phyloP scores from a whole-genome alignment of 2,329 filamentous ascomycete genomes.

The Arthrocladium fulminans region DNA sequence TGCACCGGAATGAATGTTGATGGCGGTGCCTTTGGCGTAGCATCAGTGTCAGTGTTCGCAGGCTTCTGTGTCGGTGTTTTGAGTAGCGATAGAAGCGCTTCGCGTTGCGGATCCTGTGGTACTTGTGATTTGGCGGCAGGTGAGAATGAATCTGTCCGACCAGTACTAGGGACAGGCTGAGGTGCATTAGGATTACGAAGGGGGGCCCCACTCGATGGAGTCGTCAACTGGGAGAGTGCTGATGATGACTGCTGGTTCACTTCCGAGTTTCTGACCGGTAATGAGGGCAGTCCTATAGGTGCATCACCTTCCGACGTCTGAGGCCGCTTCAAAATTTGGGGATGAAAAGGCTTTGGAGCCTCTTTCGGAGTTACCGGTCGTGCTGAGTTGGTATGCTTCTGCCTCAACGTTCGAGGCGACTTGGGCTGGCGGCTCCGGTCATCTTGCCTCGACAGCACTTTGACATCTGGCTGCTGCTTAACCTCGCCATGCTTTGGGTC shows the following conservation, averaged over 20 bases:
- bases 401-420: constrained; percentile 23
- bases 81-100: constrained; percentile 2
- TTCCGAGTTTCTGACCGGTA: not conserved
- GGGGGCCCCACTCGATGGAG: not conserved
- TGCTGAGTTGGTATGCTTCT: constrained; percentile 7
- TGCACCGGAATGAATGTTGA: not conserved
- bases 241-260: not conserved
- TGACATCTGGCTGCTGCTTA: constrained; percentile 22
- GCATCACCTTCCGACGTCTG: constrained; percentile 27
- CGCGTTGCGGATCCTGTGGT: constrained; percentile 4
- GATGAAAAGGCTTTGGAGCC: constrained; percentile 40
- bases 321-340: constrained; percentile 46
- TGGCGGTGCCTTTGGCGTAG: constrained; percentile 4
- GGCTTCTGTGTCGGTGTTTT: not conserved
- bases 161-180: not conserved
- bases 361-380: constrained; percentile 7
- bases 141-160: not conserved
- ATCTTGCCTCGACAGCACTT: constrained; percentile 22
- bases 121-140: not conserved
- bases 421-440: constrained; percentile 17
- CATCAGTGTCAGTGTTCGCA: not conserved
- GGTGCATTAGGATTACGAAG: not conserved
- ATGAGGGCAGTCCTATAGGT: not conserved
- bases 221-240: constrained; percentile 10
- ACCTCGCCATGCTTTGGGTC: constrained; percentile 20